Base-by-base conservation (phyloP, 2,329 filamentous ascomycete genomes). In the Diaporthe citri region DNA sequence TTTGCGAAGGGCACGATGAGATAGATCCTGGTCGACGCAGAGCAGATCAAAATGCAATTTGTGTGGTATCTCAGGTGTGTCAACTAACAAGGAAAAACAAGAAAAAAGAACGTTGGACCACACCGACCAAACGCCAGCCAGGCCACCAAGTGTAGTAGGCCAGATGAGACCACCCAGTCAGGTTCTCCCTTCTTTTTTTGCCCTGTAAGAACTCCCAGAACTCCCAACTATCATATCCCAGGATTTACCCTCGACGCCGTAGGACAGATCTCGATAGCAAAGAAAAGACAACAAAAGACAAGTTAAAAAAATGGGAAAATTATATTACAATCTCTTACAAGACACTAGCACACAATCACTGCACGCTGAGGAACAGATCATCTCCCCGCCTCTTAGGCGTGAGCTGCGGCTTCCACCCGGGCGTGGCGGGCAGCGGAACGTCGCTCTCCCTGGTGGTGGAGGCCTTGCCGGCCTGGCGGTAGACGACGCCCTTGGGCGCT, bases 341-440 rank as follows among this genome's bases (percentile, higher is more conserved):
- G 13, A 31, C 12, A 36, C 20, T 1, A 25, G 1, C 3, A 28
- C 36, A n/a, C 22, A 7, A 41, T 81, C 77, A 90, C 76, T 87
- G 86, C 76, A 91, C 89, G 77, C 88, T 88, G 78, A 91, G 79
- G 77, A 89, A 92, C 75, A 94, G 80, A 80, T 94, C 92, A 36
- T 92, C 90, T 0, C 93, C 93, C 66, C 90, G 87, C 76, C 91
- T 85, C 74, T 90, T 92, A 3, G 93, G 93, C 60, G 93, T 94
- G 78, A 94, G 79, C 77, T 88, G 89, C 4, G 92, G 92, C 78
- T 91, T 86, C 91, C 91, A 93, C 1, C 87, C 87, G 0, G 91
- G 90, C 51, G 88, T 89, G 48, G 81, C 82, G 0, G 88, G 87
- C 56, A 87, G 79, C 36, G 80, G 78, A 46, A 76, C 25, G 39